phyloP scores from a whole-genome alignment of 306 rosid genomes.

The Trifolium repens region DNA sequence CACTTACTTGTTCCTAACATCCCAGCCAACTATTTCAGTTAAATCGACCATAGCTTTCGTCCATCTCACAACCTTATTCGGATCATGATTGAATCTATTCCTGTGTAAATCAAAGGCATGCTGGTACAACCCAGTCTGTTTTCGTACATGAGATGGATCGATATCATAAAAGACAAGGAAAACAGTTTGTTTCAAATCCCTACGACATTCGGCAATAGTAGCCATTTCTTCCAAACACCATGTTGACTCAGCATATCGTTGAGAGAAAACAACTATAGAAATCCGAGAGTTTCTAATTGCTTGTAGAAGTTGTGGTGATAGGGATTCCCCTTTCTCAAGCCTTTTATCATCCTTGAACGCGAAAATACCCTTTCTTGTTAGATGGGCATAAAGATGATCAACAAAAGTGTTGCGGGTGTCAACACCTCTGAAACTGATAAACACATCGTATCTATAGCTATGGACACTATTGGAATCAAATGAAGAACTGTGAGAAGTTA shows the following conservation, averaged over 20 bases:
- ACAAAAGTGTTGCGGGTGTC: background rate
- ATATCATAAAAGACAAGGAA: conserved; percentile 32
- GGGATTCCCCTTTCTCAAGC: conserved; percentile 12
- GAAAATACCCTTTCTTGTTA: conserved; percentile 15
- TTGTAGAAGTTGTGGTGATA: background rate
- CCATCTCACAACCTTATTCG: background rate
- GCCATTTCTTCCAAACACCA: conserved; percentile 46
- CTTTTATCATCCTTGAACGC: conserved; percentile 1
- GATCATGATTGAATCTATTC: background rate
- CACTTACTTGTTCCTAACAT: conserved; percentile 5
- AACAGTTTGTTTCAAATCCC: background rate
- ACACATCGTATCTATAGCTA: background rate
- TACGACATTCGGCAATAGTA: background rate
- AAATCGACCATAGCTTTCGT: background rate
- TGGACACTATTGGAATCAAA: background rate
- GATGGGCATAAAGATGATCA: conserved; percentile 22
- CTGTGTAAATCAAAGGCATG: background rate
- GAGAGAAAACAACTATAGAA: conserved; percentile 17
- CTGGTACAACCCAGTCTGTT: background rate
- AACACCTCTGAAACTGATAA: background rate
- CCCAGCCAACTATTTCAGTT: conserved; percentile 19
- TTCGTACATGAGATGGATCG: conserved; percentile 29
- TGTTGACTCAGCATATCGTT: background rate
- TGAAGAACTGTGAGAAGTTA: background rate
- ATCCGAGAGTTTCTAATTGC: conserved; percentile 14